Evolutionary conservation across 306 rosid species (phyloP), one percentile per base, ranked within the genome.

Genomic region (Castanea crenata): DNA sequence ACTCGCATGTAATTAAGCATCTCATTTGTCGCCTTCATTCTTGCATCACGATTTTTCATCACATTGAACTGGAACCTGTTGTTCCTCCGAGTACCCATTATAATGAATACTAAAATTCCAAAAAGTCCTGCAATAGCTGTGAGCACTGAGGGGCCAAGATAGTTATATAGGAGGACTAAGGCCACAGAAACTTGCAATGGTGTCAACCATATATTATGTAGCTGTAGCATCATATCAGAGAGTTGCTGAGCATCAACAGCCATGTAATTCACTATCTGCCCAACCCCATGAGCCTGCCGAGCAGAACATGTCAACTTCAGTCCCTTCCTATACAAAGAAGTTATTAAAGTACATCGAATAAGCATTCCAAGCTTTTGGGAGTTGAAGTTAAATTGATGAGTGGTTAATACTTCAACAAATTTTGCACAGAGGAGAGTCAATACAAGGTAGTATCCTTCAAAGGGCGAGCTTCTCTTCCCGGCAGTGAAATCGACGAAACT

Each of bases 11-110:
- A 91, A 73, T 93, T 95, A 23, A 95, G 96, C 96, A 91, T 89
- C 93, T 95, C 99, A 73, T 92, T 95, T 19, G 94, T 93, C 25
- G 99, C 97, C 85, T 95, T 92, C 99, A 95, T 92, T 70, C 99
- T 89, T 5, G 89, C 86, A 71, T 95, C 99, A 0, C 99, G 97
- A n/a, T 87, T 87, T 78, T 23, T 90, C 99, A 95, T 95, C 76
- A 90, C 44, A 51, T 83, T 84, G 70, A 79, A 88, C 80, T 92
- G 96, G 84, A 73, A 94, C 31, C 21, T 67, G 72, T 91, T 94
- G 86, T 90, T 91, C 41, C 81, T 64, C 65, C 71, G 76, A 6
- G 91, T 83, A 16, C 91, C 74, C 18, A 80, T 18, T 5, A 90
- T 54, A 51, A 85, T 78, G 77, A 92, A 91, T 72, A 77, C 65